A percentile compares a stretch with the other conserved stretches of the same genome.
Evolutionary conservation across 805 yeast genomes (phyloP).

Genomic region (Saturnispora sekii): DNA sequence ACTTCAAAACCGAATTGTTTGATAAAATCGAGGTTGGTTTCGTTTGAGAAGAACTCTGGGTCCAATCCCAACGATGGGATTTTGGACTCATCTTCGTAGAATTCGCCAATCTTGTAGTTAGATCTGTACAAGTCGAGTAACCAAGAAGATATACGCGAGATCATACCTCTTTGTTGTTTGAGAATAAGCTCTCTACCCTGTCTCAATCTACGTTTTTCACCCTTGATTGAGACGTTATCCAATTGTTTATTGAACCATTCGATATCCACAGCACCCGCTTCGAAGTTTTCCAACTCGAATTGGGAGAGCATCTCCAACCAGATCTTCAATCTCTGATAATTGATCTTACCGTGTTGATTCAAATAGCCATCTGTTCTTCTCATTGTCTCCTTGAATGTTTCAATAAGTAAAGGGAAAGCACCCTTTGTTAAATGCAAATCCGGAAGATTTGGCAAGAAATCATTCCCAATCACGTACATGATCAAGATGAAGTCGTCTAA

Average conservation of each 20-base stretch:
- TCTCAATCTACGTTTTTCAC: conserved; percentile 58
- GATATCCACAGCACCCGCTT: conserved; percentile 70
- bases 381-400: conserved; percentile 77
- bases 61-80: conserved; percentile 41
- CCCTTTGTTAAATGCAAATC: conserved; percentile 90
- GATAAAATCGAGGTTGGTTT: conserved; percentile 47
- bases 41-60: conserved; percentile 33
- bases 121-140: conserved; percentile 23
- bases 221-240: conserved; percentile 65
- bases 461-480: conserved; percentile 94
- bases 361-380: conserved; percentile 72
- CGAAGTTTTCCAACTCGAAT: conserved; percentile 82
- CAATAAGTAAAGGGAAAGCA: conserved; percentile 87
- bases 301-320: conserved; percentile 71
- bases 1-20: conserved; percentile 56
- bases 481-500: conserved; percentile 89
- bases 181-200: conserved; percentile 55
- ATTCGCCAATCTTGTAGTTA: conserved; percentile 27
- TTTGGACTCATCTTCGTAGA: conserved; percentile 28
- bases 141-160: conserved; percentile 49
- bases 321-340: conserved; percentile 56
- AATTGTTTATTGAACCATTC: conserved; percentile 87
- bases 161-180: conserved; percentile 67
- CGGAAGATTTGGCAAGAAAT: conserved; percentile 94
- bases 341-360: conserved; percentile 73